Percentiles rank a stretch among this genome's conserved stretches.
Evolutionary conservation across 768 basidiomycete genomes (phyloP).

Genomic region (Podaxis rugospora): DNA sequence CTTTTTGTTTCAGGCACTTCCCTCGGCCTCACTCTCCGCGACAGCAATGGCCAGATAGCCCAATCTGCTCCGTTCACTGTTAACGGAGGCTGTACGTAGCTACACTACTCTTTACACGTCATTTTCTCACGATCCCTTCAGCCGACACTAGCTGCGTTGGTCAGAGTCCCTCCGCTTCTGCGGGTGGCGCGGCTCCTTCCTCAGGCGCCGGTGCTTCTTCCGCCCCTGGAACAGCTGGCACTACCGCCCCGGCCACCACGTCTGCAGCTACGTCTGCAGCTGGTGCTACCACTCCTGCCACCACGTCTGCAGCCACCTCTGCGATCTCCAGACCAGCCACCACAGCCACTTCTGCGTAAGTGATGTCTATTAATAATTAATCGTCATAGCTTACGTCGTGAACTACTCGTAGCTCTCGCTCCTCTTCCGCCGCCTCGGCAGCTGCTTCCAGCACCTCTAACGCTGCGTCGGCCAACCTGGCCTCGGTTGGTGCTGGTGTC

Average conservation of each 20-base stretch:
- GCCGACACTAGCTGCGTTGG: slow-evolving; percentile 34
- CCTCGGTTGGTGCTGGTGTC: slow-evolving; percentile 34
- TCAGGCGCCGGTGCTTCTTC: slow-evolving; percentile 14
- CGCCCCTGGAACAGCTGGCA: no score
- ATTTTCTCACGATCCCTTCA: slow-evolving; percentile 10
- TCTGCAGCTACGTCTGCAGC: slow-evolving; percentile 10
- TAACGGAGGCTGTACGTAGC: slow-evolving; percentile 42
- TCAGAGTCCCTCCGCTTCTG: slow-evolving; percentile 15
- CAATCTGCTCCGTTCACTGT: slow-evolving; percentile 54
- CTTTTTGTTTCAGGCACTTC: slow-evolving; percentile 32
- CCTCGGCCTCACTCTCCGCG: slow-evolving; percentile 58
- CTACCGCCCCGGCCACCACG: slow-evolving; percentile 7
- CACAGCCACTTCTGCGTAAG: slow-evolving; percentile 13
- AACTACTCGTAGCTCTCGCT: not conserved
- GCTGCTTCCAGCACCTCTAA: slow-evolving; percentile 16
- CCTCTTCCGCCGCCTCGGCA: not conserved
- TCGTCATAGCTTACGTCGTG: not conserved
- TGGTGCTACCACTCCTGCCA: slow-evolving; percentile 8
- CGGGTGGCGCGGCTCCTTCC: slow-evolving; percentile 16
- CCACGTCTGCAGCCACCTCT: not conserved
- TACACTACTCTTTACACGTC: not conserved
- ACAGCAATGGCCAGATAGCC: slow-evolving; percentile 44
- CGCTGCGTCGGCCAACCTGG: slow-evolving; percentile 26
- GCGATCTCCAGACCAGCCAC: not conserved
- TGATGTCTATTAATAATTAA: not conserved